These are phyloP conservation scores for Phytophthora capsici DNA, from an alignment of 352 stramenopile genomes.

Conservation along the genomic window DNA sequence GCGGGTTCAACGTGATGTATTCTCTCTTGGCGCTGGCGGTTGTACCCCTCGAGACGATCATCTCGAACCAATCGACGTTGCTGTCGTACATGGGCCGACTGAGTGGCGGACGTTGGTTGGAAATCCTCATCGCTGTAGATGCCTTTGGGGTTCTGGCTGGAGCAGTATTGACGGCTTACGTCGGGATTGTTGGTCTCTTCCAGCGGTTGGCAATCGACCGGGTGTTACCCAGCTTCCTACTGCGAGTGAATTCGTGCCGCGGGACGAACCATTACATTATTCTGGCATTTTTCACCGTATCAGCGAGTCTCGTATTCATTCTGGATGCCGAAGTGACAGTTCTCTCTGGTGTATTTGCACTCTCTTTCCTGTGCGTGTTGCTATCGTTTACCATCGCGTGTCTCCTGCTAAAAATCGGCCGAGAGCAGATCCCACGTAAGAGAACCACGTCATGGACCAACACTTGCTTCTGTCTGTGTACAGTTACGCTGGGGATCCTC, in stretches of 20 bases:
- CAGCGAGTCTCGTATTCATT: constrained; percentile 72
- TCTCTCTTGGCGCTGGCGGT: constrained; percentile 70
- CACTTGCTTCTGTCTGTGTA: constrained; percentile 49
- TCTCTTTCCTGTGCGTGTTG: constrained; percentile 88
- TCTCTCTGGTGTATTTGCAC: constrained; percentile 86
- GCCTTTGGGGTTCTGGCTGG: constrained; percentile 89
- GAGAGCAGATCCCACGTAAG: constrained; percentile 78
- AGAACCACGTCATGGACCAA: constrained; percentile 69
- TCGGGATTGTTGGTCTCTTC: constrained; percentile 77
- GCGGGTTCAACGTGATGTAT: constrained; percentile 81
- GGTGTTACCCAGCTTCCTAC: constrained; percentile 58
- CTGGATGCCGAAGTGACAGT: constrained; percentile 76
- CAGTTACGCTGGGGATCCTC: constrained; percentile 51
- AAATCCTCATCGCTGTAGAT: constrained; percentile 67
- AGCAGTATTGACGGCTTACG: constrained; percentile 85
- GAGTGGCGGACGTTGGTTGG: constrained; percentile 41
- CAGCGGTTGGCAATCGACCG: constrained; percentile 84
- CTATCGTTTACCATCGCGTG: constrained; percentile 81
- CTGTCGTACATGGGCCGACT: constrained; percentile 66
- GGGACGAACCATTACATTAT: constrained; percentile 85
- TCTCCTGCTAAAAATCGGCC: constrained; percentile 84
- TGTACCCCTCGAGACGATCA: constrained; percentile 75
- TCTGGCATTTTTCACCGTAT: constrained; percentile 72
- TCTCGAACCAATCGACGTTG: constrained; percentile 63
- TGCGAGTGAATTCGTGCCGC: constrained; percentile 66